phyloP scores from a whole-genome alignment of 106 monocot species.

The Dioscorea dumetorum region DNA sequence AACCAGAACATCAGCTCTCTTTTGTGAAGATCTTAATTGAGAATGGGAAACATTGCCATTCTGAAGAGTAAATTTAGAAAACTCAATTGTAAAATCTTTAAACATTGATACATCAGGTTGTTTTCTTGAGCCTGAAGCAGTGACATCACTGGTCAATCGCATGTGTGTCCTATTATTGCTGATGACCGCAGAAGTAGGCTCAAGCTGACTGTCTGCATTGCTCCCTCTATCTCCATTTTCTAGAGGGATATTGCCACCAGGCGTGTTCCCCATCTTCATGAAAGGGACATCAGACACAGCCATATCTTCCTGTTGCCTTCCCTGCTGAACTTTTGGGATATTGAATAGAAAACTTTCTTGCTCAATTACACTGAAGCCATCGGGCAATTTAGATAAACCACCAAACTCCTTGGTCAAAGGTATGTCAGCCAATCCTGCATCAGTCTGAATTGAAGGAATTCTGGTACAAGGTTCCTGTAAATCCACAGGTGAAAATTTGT shows the following conservation, averaged over 20 bases:
- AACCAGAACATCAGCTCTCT: conserved; percentile 3
- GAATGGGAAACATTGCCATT: conserved; percentile 1
- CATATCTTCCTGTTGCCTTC: conserved; percentile 1
- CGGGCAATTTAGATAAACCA: not conserved
- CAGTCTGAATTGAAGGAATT: not conserved
- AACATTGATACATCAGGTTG: conserved; percentile 8
- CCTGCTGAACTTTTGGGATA: conserved; percentile 1
- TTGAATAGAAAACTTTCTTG: not conserved
- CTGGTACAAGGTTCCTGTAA: conserved; percentile 1
- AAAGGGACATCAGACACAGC: not conserved
- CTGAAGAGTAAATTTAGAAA: conserved; percentile 5
- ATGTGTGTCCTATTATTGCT: conserved; percentile 5
- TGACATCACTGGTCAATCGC: conserved; percentile 1
- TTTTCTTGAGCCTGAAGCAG: conserved; percentile 5
- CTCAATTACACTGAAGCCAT: conserved; percentile 1
- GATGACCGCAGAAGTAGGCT: not conserved
- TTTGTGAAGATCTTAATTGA: conserved; percentile 5
- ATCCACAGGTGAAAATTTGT: conserved; percentile 4
- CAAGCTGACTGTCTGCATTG: conserved; percentile 2
- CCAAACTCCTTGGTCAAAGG: conserved; percentile 1
- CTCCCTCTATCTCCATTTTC: conserved; percentile 3
- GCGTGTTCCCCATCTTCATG: not conserved
- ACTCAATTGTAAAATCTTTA: conserved; percentile 3
- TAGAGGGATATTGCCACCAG: not conserved
- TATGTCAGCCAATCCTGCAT: not conserved